Base-by-base conservation (phyloP, 495 filamentous ascomycete genomes). In the Oleoguttula mirabilis region DNA sequence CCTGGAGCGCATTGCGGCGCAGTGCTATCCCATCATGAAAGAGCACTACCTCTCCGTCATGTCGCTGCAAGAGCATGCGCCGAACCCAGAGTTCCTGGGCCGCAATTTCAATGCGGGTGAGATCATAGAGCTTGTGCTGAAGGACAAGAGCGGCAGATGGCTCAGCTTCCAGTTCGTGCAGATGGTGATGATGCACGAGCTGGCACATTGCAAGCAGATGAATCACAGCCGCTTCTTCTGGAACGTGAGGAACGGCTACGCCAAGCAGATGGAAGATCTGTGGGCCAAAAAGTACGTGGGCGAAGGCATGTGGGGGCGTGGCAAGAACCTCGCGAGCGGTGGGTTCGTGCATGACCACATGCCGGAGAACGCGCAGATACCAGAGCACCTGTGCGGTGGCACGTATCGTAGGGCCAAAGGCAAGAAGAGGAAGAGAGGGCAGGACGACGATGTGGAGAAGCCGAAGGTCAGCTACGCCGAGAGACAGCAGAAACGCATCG, bases 61-160 rank as follows among this genome's bases (percentile, higher is more conserved):
- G 62, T 70, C 82, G 1, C 69, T 88, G 7, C 84, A 88, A 55
- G 82, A 88, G 56, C 80, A 81, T 56, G 71, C 75, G 22, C 71
- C 76, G 4, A 88, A 87, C 56, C 51, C 55, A 8, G 82, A 88
- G 51, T 88, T 88, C 53, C 65, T 76, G 19, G 80, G 80, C 20
- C 77, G 81, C 28, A 86, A 86, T 46, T 84, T 88, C 69, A 88
- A 88, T 52, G 78, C 77, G 14, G 83, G 83, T n/a, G 84, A 86
- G 59, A 73, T 82, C 28, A 71, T 88, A 37, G 82, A 88, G 56
- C 66, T 88, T 1, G 83, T 88, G 10, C 70, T 88, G 25, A 76
- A 75, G 51, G 68, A 76, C 3, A 48, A 47, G 32, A 66, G 66
- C 0, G 73, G 75, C 4, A 63, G 68, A 39, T 88, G 84, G 84